Percentiles rank a stretch among this genome's conserved stretches.
These are phyloP conservation scores for Elsinoe arachidis DNA, from an alignment of 2,329 filamentous ascomycete species.

Conservation along the genomic window DNA sequence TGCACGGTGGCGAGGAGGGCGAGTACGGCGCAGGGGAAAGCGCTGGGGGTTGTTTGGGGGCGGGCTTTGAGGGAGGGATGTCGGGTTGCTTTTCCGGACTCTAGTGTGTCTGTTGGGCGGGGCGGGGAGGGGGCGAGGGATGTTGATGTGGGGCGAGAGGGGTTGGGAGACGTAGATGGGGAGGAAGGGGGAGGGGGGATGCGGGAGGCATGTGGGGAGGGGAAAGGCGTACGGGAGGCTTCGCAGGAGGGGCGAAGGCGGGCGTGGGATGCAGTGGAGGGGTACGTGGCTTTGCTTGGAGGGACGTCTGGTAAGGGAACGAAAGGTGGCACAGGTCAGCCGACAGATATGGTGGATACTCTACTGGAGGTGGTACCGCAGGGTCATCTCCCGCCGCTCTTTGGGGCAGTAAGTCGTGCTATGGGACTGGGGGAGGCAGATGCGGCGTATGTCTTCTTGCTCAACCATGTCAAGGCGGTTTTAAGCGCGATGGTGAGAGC, in stretches of 20 bases:
- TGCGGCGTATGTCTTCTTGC: constrained; percentile 65
- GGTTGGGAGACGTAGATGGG: too few relatives aligned
- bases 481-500: constrained; percentile 69
- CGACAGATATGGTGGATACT: background rate
- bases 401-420: constrained; percentile 57
- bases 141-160: too few relatives aligned
- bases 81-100: too few relatives aligned
- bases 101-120: too few relatives aligned
- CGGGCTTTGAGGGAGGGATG: constrained; percentile 20
- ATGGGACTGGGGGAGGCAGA: constrained; percentile 53
- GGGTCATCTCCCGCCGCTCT: constrained; percentile 63
- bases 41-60: constrained; percentile 68
- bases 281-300: constrained; percentile 18
- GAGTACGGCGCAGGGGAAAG: constrained; percentile 65
- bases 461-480: constrained; percentile 67
- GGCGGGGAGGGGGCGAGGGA: too few relatives aligned
- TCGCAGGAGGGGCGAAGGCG: background rate
- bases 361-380: constrained; percentile 17
- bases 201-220: too few relatives aligned
- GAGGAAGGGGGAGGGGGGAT: too few relatives aligned
- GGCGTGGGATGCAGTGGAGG: constrained; percentile 16
- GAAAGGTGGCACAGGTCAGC: constrained; percentile 28
- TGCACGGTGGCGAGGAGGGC: constrained; percentile 73
- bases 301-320: too few relatives aligned
- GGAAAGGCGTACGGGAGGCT: too few relatives aligned